Percentiles rank a stretch among this genome's conserved stretches.
Evolutionary conservation across 176 grass and related monocot species (phyloP).

Genomic region (Bolboschoenus planiculmis): DNA sequence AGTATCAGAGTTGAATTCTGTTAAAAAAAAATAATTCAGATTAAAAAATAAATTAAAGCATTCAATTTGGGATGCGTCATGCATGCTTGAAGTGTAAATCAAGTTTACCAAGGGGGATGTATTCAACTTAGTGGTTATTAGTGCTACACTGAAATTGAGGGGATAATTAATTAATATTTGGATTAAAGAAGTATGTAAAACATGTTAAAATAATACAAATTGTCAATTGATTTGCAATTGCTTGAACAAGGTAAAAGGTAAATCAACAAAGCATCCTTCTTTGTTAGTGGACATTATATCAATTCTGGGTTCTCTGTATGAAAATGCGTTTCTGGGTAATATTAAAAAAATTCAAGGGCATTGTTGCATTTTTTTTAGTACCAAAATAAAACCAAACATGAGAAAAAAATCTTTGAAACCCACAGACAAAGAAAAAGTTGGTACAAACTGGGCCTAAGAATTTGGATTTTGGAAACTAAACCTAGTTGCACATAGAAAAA

Average conservation of each 20-base stretch:
- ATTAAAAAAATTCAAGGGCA: background rate
- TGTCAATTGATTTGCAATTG: background rate
- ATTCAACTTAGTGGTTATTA: background rate
- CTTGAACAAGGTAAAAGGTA: background rate
- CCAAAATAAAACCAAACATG: background rate
- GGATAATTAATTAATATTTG: background rate
- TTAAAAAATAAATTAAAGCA: background rate
- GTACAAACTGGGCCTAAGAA: background rate
- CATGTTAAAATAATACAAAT: background rate
- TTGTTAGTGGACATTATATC: background rate
- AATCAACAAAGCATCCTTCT: background rate
- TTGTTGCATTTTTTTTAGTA: background rate
- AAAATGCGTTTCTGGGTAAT: background rate
- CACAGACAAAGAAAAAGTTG: background rate
- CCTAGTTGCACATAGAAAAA: background rate
- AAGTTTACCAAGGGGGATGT: background rate
- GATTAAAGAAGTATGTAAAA: slow-evolving; percentile 3
- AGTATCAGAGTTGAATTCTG: slow-evolving; percentile 61
- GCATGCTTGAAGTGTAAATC: background rate
- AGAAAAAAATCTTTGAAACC: background rate
- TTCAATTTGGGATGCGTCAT: background rate
- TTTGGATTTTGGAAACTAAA: background rate
- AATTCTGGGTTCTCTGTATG: background rate
- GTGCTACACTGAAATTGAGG: background rate
- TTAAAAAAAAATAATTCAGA: slow-evolving; percentile 20